phyloP scores from a whole-genome alignment of 2,329 filamentous ascomycete species.

The Aspergillus ochraceus region DNA sequence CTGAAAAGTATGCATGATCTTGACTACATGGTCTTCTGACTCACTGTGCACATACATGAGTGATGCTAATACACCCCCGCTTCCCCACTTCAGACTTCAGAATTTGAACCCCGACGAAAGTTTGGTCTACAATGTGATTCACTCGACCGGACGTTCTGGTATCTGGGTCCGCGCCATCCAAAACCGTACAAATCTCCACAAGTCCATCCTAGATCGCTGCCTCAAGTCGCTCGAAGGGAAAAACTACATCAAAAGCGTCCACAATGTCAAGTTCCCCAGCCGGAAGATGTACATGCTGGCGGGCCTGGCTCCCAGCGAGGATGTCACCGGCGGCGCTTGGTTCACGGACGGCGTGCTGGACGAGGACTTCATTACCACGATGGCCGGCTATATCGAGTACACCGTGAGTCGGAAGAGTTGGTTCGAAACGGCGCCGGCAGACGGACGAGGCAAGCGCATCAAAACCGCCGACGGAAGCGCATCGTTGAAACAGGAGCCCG shows the following conservation, averaged over 20 bases:
- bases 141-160: conserved; percentile 78
- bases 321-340: conserved; percentile 91
- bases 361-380: conserved; percentile 77
- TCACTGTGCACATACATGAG: neutral
- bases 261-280: conserved; percentile 84
- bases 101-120: conserved; percentile 67
- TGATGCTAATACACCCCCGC: conserved; percentile 12
- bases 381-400: conserved; percentile 72
- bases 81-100: conserved; percentile 32
- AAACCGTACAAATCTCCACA: conserved; percentile 76
- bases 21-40: neutral
- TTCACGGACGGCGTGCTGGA: conserved; percentile 91
- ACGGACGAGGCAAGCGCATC: conserved; percentile 44
- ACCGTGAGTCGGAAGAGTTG: conserved; percentile 72
- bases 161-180: conserved; percentile 91
- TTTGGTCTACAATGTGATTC: conserved; percentile 85
- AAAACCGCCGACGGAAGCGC: conserved; percentile 36
- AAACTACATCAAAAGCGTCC: conserved; percentile 82
- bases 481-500: conserved; percentile 29
- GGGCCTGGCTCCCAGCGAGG: conserved; percentile 78
- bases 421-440: conserved; percentile 51
- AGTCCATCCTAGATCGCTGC: conserved; percentile 75
- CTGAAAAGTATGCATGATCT: conserved; percentile 43
- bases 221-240: conserved; percentile 82
- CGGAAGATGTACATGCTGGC: conserved; percentile 97